Conservation (phyloP, 2,329 filamentous ascomycete species). For the Phialocephala sp. region DNA sequence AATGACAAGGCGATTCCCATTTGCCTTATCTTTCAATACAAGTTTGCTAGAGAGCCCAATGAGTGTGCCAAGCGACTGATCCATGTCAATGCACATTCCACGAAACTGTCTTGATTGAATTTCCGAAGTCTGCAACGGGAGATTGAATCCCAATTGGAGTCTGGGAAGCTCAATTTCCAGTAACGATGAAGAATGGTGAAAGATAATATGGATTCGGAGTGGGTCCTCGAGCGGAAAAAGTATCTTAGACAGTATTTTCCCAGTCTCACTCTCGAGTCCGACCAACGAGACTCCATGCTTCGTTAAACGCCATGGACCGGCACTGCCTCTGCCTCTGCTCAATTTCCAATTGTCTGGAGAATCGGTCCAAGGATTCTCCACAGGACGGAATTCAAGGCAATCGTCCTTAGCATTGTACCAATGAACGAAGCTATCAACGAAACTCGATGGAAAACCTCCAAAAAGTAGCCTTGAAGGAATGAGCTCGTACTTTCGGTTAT, state of each 20-base stretch:
- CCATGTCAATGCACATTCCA: slow-evolving; percentile 53
- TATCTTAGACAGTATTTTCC: slow-evolving; percentile 29
- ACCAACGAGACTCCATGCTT: slow-evolving; percentile 17
- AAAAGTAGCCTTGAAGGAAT: slow-evolving; percentile 22
- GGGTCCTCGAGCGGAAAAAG: slow-evolving; percentile 47
- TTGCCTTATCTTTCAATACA: slow-evolving; percentile 46
- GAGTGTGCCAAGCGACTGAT: slow-evolving; percentile 54
- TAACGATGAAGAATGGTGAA: slow-evolving; percentile 18
- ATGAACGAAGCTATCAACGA: slow-evolving; percentile 25
- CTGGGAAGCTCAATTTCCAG: slow-evolving; percentile 51
- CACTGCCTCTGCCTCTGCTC: neutral
- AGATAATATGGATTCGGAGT: slow-evolving; percentile 44
- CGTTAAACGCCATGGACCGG: slow-evolving; percentile 9
- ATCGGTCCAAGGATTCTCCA: slow-evolving; percentile 17
- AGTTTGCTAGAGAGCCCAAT: slow-evolving; percentile 57
- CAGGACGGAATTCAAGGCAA: slow-evolving; percentile 15
- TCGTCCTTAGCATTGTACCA: slow-evolving; percentile 20
- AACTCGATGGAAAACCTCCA: slow-evolving; percentile 18
- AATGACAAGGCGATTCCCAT: slow-evolving; percentile 44
- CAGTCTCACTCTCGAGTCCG: slow-evolving; percentile 22
- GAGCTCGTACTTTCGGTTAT: slow-evolving; percentile 16
- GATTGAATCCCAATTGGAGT: slow-evolving; percentile 55
- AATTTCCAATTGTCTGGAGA: slow-evolving; percentile 21
- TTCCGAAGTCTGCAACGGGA: slow-evolving; percentile 3
- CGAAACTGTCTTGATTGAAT: slow-evolving; percentile 55